Percentiles rank a stretch among this genome's conserved stretches.
Evolutionary conservation across 164 flowering plant genomes (phyloP).

Genomic region (Vitis rupestris): DNA sequence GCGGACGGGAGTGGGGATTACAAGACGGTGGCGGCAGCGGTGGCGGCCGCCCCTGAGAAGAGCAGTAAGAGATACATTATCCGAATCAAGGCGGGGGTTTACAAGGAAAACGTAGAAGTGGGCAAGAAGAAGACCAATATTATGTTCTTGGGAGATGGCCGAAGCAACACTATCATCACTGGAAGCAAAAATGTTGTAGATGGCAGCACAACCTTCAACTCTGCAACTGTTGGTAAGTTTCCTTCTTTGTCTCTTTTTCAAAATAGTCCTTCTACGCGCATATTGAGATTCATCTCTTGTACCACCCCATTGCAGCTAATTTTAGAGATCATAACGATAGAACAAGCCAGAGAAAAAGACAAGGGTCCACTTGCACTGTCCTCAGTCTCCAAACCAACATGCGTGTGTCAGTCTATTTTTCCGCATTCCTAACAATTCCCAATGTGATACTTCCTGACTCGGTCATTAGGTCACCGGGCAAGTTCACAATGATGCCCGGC

Average conservation of each 20-base stretch:
- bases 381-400: no score
- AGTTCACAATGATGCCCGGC: no score
- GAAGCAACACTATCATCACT: conserved; percentile 75
- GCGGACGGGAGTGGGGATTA: conserved; percentile 86
- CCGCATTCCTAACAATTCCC: no score
- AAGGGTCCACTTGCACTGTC: no score
- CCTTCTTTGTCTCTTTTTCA: neutral
- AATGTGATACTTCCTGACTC: no score
- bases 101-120: conserved; percentile 84
- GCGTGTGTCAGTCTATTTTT: no score
- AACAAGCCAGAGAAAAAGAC: no score
- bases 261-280: neutral
- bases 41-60: conserved; percentile 71
- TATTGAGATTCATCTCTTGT: neutral
- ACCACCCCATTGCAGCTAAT: no score
- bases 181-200: conserved; percentile 67
- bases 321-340: no score
- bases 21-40: conserved; percentile 72
- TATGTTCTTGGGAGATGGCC: conserved; percentile 87
- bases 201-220: conserved; percentile 92
- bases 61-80: conserved; percentile 70
- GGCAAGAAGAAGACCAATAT: conserved; percentile 68
- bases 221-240: conserved; percentile 89
- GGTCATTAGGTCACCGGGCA: no score
- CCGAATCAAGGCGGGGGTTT: conserved; percentile 76